Conservation (phyloP, 768 basidiomycete species). For the Sarcodon aspratus region DNA sequence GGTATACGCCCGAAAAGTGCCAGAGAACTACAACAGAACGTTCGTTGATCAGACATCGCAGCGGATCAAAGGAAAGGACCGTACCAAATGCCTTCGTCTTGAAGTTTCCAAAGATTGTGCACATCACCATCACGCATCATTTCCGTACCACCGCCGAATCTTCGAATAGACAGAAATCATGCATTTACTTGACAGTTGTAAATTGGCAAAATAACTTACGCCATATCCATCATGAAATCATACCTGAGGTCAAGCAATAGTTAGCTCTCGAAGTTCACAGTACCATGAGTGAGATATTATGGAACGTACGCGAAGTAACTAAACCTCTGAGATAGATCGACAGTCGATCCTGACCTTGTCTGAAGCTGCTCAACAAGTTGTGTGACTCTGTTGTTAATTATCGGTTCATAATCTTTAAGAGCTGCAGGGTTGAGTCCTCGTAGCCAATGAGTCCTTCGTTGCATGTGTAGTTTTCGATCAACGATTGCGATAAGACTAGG, state of each 20-base stretch:
- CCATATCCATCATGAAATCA: constrained; percentile 8
- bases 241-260: constrained; percentile 5
- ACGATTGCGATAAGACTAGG: not conserved
- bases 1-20: constrained; percentile 7
- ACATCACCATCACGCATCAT: constrained; percentile 2
- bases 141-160: constrained; percentile 2
- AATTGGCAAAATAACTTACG: not conserved
- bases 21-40: constrained; percentile 1
- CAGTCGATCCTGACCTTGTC: constrained; percentile 1
- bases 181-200: not conserved
- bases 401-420: constrained; percentile 19
- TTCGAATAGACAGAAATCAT: not conserved
- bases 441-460: constrained; percentile 28
- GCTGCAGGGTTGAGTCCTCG: constrained; percentile 23
- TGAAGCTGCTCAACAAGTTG: constrained; percentile 16
- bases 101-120: not conserved
- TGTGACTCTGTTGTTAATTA: constrained; percentile 10
- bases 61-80: not conserved
- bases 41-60: not conserved
- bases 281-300: not conserved
- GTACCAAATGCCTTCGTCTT: not conserved
- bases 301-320: constrained; percentile 25
- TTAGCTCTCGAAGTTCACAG: too few relatives aligned
- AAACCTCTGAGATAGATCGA: constrained; percentile 25
- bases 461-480: constrained; percentile 11